phyloP scores from a whole-genome alignment of 805 yeast genomes.

The Hermanozyma aechmeae region DNA sequence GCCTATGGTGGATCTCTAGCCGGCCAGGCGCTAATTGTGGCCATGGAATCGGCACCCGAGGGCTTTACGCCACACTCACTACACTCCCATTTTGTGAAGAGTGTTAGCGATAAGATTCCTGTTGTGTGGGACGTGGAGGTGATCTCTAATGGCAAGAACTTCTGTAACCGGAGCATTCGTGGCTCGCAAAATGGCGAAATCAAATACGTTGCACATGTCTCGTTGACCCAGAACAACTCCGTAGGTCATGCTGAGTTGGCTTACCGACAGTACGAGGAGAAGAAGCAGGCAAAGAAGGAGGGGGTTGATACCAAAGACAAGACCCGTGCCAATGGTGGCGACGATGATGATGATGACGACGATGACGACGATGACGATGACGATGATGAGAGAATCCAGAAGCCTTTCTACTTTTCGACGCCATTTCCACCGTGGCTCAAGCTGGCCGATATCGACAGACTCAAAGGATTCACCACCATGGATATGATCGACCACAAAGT shows the following conservation, averaged over 20 bases:
- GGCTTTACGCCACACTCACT: slow-evolving; percentile 33
- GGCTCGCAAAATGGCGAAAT: slow-evolving; percentile 21
- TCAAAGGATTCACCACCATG: slow-evolving; percentile 2
- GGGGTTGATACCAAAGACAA: too few species aligned
- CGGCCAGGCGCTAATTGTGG: slow-evolving; percentile 26
- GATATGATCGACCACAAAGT: slow-evolving; percentile 16
- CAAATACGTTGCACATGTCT: slow-evolving; percentile 24
- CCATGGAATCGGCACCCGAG: slow-evolving; percentile 21
- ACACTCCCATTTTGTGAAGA: slow-evolving; percentile 30
- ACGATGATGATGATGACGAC: slow-evolving; percentile 8
- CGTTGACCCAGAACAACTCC: slow-evolving; percentile 25
- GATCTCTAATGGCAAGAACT: slow-evolving; percentile 24
- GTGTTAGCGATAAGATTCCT: slow-evolving; percentile 21
- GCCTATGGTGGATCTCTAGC: slow-evolving; percentile 33
- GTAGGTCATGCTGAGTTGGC: slow-evolving; percentile 9
- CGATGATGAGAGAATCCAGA: slow-evolving; percentile 13
- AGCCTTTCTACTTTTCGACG: slow-evolving; percentile 26
- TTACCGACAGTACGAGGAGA: slow-evolving; percentile 13
- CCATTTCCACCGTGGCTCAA: slow-evolving; percentile 23
- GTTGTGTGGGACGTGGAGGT: slow-evolving; percentile 25
- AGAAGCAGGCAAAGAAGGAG: slow-evolving; percentile 1
- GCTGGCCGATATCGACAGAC: slow-evolving; percentile 6
- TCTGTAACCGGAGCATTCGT: slow-evolving; percentile 23
- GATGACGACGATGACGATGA: slow-evolving; percentile 19
- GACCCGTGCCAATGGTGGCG: too few species aligned